These are phyloP conservation scores for Penicillium paxilli DNA, from an alignment of 495 filamentous ascomycete species.

Conservation along the genomic window DNA sequence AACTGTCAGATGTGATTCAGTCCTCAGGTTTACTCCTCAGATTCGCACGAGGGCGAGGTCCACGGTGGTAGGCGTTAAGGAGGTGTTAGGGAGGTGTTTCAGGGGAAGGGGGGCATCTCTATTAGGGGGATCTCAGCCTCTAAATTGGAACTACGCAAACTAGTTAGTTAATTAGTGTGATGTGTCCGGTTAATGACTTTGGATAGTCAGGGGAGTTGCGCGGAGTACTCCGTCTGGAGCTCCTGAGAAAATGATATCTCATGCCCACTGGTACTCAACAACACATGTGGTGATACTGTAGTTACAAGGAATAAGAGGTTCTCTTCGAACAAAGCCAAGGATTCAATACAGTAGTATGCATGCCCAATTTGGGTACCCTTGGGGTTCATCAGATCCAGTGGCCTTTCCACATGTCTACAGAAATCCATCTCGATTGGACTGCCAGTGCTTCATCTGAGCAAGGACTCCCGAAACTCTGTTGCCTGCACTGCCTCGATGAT, in stretches of 20 bases:
- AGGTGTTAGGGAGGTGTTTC: neutral
- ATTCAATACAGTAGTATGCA: no score
- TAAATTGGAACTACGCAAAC: neutral
- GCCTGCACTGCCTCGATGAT: conserved; percentile 15
- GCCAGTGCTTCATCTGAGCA: neutral
- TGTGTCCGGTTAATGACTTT: neutral
- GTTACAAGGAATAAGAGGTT: no score
- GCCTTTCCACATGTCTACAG: neutral
- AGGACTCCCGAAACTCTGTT: conserved; percentile 8
- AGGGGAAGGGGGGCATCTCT: neutral
- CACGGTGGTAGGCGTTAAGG: no score
- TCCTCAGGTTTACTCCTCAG: no score
- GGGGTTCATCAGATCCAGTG: neutral
- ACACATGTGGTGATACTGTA: no score
- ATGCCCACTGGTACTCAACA: no score
- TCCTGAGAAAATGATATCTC: no score
- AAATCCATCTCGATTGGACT: neutral
- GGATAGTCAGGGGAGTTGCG: neutral
- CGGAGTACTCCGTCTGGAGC: neutral
- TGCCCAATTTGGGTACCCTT: no score
- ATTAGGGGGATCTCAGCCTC: no score
- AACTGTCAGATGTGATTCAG: no score
- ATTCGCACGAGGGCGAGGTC: no score
- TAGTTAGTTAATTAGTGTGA: neutral
- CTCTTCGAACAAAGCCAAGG: no score